Percentiles rank a stretch among this genome's conserved stretches.
phyloP scores from a whole-genome alignment of 768 basidiomycete genomes.

The Mycena pura region DNA sequence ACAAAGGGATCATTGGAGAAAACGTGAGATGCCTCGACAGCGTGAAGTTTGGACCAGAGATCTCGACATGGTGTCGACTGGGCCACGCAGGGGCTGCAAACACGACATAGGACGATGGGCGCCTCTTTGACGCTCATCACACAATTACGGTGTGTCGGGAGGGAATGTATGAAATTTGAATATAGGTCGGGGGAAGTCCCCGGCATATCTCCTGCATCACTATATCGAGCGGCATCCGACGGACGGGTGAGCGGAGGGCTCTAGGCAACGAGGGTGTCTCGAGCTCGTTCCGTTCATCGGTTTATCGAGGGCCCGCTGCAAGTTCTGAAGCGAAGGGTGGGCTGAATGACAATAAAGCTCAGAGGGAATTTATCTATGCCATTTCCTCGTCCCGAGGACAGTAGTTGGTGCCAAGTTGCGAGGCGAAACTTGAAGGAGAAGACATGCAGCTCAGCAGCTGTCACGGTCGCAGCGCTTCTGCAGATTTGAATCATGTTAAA shows the following conservation, averaged over 20 bases:
- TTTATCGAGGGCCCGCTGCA: neutral
- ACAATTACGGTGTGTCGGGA: slow-evolving; percentile 7
- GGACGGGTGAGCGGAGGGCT: neutral
- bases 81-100: slow-evolving; percentile 15
- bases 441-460: no score
- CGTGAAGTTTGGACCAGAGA: slow-evolving; percentile 7
- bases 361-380: neutral
- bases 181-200: no score
- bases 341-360: no score
- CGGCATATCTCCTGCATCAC: slow-evolving; percentile 11
- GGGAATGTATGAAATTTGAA: slow-evolving; percentile 7
- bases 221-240: neutral
- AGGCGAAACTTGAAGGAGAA: slow-evolving; percentile 1
- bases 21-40: no score
- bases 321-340: neutral
- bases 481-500: no score
- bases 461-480: no score
- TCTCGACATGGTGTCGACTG: slow-evolving; percentile 6
- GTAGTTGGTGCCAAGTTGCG: slow-evolving; percentile 9
- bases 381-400: slow-evolving; percentile 5
- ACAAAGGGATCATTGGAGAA: no score
- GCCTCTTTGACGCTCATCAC: slow-evolving; percentile 6
- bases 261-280: neutral
- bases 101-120: slow-evolving; percentile 12
- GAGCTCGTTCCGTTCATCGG: neutral